Conservation (phyloP, 257 asterid species). For the Solanum pennellii region DNA sequence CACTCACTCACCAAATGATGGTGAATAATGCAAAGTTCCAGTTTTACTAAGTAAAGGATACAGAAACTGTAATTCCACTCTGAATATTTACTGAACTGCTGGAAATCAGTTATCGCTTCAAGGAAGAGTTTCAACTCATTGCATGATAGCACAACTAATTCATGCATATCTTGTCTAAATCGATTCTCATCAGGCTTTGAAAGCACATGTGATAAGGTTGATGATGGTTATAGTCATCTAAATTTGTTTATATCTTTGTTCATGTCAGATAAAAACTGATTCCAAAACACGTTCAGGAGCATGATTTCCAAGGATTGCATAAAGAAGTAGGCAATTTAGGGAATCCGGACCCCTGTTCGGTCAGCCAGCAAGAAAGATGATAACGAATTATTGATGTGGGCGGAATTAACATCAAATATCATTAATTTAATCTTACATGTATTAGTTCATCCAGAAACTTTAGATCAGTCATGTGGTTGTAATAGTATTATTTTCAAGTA, state of each 20-base stretch:
- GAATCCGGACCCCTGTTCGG: background rate
- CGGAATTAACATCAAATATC: background rate
- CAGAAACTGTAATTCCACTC: background rate
- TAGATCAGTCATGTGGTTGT: background rate
- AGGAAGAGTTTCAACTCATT: background rate
- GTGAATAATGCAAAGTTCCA: background rate
- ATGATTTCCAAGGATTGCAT: background rate
- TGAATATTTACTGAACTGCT: background rate
- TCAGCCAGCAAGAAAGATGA: background rate
- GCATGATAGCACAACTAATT: background rate
- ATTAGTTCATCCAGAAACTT: background rate
- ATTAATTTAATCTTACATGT: background rate
- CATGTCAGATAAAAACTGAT: background rate
- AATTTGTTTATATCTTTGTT: background rate
- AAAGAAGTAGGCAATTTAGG: background rate
- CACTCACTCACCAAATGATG: background rate
- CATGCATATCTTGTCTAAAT: background rate
- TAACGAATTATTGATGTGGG: background rate
- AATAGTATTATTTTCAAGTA: background rate
- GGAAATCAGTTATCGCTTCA: background rate
- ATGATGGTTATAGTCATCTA: background rate
- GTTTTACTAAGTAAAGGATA: background rate
- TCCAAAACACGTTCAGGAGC: background rate
- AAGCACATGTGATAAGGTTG: background rate
- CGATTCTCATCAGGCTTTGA: background rate